Percentiles rank a stretch among this genome's conserved stretches.
phyloP scores from a whole-genome alignment of 257 asterid genomes.

The Solanum neorickii region DNA sequence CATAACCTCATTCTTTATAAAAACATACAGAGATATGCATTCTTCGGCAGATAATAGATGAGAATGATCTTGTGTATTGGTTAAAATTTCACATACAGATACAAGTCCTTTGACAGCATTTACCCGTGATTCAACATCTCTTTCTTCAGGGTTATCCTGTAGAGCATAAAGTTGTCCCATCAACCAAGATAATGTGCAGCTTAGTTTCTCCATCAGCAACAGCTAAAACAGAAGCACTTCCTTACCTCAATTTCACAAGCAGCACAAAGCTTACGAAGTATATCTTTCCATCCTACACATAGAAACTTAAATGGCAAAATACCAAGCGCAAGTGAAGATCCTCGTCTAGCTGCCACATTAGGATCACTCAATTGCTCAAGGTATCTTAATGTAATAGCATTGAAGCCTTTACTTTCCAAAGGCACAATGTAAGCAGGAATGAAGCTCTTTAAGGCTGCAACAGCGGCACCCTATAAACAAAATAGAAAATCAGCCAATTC shows the following conservation, averaged over 20 bases:
- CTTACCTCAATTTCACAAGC: slow-evolving; percentile 77
- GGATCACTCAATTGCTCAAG: slow-evolving; percentile 73
- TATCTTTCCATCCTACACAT: slow-evolving; percentile 57
- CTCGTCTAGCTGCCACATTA: slow-evolving; percentile 91
- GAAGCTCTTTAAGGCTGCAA: slow-evolving; percentile 63
- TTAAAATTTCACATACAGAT: slow-evolving; percentile 63
- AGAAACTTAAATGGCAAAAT: slow-evolving; percentile 64
- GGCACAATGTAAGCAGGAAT: slow-evolving; percentile 43
- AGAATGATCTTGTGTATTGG: slow-evolving; percentile 30
- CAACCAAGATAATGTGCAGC: neutral
- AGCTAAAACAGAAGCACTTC: slow-evolving; percentile 1
- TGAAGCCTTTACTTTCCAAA: slow-evolving; percentile 33
- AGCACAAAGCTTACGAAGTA: slow-evolving; percentile 53
- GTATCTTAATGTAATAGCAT: slow-evolving; percentile 47
- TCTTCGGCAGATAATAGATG: slow-evolving; percentile 41
- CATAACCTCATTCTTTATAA: slow-evolving; percentile 70
- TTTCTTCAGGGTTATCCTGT: slow-evolving; percentile 78
- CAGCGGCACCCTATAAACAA: slow-evolving; percentile 55
- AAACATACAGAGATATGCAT: slow-evolving; percentile 29
- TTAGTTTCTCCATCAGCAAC: neutral
- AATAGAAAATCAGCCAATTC: slow-evolving; percentile 6
- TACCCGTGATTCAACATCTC: slow-evolving; percentile 94
- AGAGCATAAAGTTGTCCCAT: slow-evolving; percentile 4
- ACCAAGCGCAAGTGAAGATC: slow-evolving; percentile 86
- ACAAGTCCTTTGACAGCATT: slow-evolving; percentile 85